These are phyloP conservation scores for Bondarzewia mesenterica DNA, from an alignment of 1,284 basidiomycete genomes.

Conservation along the genomic window DNA sequence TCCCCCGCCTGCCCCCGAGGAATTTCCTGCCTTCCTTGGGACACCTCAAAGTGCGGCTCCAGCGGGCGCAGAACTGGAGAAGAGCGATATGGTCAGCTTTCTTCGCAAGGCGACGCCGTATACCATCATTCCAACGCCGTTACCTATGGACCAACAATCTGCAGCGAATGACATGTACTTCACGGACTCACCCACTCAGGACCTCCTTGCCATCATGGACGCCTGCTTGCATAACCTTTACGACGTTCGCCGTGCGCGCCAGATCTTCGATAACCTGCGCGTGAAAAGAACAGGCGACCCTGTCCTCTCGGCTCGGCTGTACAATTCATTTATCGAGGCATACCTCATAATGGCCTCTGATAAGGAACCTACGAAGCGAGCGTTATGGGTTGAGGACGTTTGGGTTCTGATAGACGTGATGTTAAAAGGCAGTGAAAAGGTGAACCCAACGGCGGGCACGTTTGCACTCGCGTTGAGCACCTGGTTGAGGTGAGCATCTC, in stretches of 20 bases:
- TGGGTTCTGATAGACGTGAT: conserved; percentile 52
- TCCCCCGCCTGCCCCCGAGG: conserved; percentile 17
- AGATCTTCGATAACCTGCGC: conserved; percentile 57
- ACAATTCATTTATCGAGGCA: conserved; percentile 52
- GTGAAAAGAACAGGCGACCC: conserved; percentile 20
- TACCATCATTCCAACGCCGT: conserved; percentile 57
- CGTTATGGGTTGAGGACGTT: conserved; percentile 49
- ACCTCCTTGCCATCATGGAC: conserved; percentile 67
- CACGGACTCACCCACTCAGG: conserved; percentile 54
- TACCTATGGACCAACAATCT: conserved; percentile 36
- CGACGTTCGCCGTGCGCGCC: conserved; percentile 64
- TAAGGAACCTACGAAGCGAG: conserved; percentile 32
- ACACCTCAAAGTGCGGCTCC: conserved; percentile 5
- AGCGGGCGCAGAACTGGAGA: conserved; percentile 5
- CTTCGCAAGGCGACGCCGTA: conserved; percentile 37
- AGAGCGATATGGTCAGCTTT: conserved; percentile 35
- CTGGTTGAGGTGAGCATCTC: conserved; percentile 40
- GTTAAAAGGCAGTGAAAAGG: conserved; percentile 39
- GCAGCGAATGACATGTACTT: conserved; percentile 49
- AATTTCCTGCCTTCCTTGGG: conserved; percentile 33
- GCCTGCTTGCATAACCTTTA: conserved; percentile 69
- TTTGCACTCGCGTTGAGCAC: conserved; percentile 61
- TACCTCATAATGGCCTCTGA: conserved; percentile 51
- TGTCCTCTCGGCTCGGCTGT: conserved; percentile 32
- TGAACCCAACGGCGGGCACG: conserved; percentile 46